Conservation (phyloP, 1,284 basidiomycete genomes). For the Cryptococcus jaspeensis region DNA sequence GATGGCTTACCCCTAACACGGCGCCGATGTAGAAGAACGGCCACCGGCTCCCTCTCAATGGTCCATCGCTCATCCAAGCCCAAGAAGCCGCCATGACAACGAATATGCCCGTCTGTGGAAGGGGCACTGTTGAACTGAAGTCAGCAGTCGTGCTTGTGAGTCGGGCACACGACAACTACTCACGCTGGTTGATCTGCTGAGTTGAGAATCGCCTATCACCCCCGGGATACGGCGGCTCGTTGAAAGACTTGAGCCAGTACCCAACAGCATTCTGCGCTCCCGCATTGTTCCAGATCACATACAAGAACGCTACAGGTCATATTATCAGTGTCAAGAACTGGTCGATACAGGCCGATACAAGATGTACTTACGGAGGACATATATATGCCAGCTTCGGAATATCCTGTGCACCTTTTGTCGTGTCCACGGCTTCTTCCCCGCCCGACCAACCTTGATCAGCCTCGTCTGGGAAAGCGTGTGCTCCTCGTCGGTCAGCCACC, state of each 20-base stretch:
- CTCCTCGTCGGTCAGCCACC: constrained; percentile 25
- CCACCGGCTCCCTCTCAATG: constrained; percentile 32
- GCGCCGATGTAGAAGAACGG: constrained; percentile 39
- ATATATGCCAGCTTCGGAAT: constrained; percentile 39
- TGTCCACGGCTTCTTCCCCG: constrained; percentile 25
- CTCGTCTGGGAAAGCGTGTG: constrained; percentile 9
- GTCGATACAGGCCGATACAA: neutral
- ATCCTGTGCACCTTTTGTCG: constrained; percentile 21
- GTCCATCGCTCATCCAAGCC: constrained; percentile 42
- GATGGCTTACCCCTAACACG: constrained; percentile 20
- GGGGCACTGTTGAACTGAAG: constrained; percentile 20
- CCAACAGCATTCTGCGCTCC: constrained; percentile 32
- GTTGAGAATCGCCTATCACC: constrained; percentile 8
- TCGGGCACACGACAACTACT: neutral
- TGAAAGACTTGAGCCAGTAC: constrained; percentile 45
- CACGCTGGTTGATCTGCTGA: constrained; percentile 12
- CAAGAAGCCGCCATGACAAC: constrained; percentile 28
- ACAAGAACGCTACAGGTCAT: constrained; percentile 31
- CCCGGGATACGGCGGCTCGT: constrained; percentile 37
- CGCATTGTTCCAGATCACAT: constrained; percentile 38
- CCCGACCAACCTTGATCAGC: constrained; percentile 21
- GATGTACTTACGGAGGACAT: constrained; percentile 30
- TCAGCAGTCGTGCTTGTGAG: neutral
- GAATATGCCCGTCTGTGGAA: constrained; percentile 33
- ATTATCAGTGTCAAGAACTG: too few species aligned